Percentiles rank a stretch among this genome's conserved stretches.
phyloP scores from a whole-genome alignment of 1,284 basidiomycete species.

The Cryptococcus depauperatus region DNA sequence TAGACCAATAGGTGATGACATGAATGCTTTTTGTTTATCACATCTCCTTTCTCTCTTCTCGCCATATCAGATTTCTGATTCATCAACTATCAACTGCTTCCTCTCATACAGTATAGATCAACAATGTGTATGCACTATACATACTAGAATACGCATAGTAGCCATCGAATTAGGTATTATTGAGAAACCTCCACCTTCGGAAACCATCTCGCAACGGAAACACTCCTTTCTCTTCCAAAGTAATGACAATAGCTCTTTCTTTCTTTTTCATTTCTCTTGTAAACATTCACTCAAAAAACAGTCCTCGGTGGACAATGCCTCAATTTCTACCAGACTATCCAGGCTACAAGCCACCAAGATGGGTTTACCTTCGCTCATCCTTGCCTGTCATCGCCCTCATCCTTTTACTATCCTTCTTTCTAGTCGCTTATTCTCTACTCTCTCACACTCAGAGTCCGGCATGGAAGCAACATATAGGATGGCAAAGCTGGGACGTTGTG shows the following conservation, averaged over 20 bases:
- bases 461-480: slow-evolving; percentile 63
- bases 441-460: slow-evolving; percentile 59
- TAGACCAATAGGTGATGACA: too few relatives aligned
- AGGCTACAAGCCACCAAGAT: slow-evolving; percentile 22
- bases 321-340: slow-evolving; percentile 19
- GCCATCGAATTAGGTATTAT: too few relatives aligned
- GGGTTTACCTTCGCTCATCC: slow-evolving; percentile 24
- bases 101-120: too few relatives aligned
- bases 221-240: not conserved
- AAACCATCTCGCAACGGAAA: too few relatives aligned
- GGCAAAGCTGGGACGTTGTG: slow-evolving; percentile 80
- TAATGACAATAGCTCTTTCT: not conserved
- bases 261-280: not conserved
- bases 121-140: too few relatives aligned
- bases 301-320: slow-evolving; percentile 16
- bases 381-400: slow-evolving; percentile 53
- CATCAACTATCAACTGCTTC: too few relatives aligned
- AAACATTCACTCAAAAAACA: not conserved
- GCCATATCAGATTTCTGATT: too few relatives aligned
- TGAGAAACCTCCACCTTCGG: too few relatives aligned
- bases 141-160: too few relatives aligned
- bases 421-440: slow-evolving; percentile 42
- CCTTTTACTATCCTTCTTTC: slow-evolving; percentile 58
- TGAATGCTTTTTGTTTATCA: too few relatives aligned
- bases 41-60: too few relatives aligned